Evolutionary conservation across 1,139 yeast species (phyloP), one percentile per base, ranked within the genome.

Genomic region (Wickerhamomyces sp.): DNA sequence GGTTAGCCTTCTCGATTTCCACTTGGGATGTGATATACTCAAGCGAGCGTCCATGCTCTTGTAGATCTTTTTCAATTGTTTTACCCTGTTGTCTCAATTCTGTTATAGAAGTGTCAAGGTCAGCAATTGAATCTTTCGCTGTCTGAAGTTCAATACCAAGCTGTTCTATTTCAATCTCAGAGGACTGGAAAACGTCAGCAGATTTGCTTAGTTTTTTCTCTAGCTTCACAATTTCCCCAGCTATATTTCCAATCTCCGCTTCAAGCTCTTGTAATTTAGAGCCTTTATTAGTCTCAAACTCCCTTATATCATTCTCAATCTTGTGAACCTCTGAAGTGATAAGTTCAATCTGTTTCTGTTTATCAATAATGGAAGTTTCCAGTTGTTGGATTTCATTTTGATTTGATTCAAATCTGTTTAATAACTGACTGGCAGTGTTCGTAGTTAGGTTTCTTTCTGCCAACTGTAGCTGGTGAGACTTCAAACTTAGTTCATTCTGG

Each of bases 271-370:
- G 76, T 43, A 94, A 69, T 59, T 92, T 94, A 1, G 82, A 75
- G 1, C 90, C 88, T 51, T 89, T 90, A 59, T 94, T 86, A 40
- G 67, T 70, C 45, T 76, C 78, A 59, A 90, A 90, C 51, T 94
- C 98, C 38, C 71, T 68, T 68, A 89, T 86, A 59, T 94, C 98
- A 26, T 68, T 73, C 55, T 85, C 88, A 41, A 87, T 80, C 7
- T 59, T 59, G 8, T 55, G 47, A n/a, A 87, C 74, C 31, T 81
- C 86, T 1, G 44, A 41, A 31, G 62, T 51, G 44, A 64, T 60
- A 1, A 46, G 49, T 9, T 48, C 38, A 13, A 67, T 55, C 4
- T 52, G 57, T 3, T 52, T 44, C 30, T 67, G 59, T 27, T 72
- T 68, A 15, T 58, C 59, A 2, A 41, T 40, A n/a, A 77, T 70